Conservation (phyloP, 495 filamentous ascomycete genomes). For the Podospora australis region DNA sequence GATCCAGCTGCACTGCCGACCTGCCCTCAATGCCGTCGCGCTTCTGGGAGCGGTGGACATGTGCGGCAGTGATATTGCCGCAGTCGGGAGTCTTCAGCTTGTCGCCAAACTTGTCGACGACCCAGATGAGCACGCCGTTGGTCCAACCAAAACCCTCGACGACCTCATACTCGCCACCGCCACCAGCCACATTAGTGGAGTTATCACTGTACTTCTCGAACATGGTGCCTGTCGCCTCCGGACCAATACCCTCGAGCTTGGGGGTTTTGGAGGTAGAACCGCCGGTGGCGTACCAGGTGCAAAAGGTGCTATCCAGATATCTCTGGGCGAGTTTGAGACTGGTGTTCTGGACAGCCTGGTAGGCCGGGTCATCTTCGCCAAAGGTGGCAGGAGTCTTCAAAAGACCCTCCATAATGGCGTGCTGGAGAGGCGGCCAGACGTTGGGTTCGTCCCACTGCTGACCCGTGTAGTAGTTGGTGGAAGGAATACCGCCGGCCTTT, state of each 20-base stretch:
- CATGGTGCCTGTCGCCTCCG: conserved; percentile 35
- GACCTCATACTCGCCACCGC: conserved; percentile 46
- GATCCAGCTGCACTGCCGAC: conserved; percentile 36
- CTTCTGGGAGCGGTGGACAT: conserved; percentile 14
- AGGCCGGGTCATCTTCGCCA: conserved; percentile 35
- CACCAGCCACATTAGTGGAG: conserved; percentile 40
- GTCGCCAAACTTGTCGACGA: conserved; percentile 38
- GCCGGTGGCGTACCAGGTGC: conserved; percentile 46
- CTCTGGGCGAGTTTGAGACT: conserved; percentile 39
- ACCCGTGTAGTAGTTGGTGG: conserved; percentile 39
- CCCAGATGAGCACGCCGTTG: conserved; percentile 47
- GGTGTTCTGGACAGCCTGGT: conserved; percentile 32
- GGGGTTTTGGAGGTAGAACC: conserved; percentile 38
- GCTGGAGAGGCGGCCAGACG: conserved; percentile 45
- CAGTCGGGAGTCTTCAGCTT: conserved; percentile 38
- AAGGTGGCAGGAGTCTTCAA: conserved; percentile 43
- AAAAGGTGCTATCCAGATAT: conserved; percentile 46
- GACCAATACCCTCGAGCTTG: conserved; percentile 33
- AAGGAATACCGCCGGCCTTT: conserved; percentile 37
- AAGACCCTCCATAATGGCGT: conserved; percentile 42
- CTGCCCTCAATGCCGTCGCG: conserved; percentile 8
- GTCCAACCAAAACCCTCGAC: conserved; percentile 50
- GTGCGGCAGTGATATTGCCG: conserved; percentile 34
- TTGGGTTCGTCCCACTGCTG: conserved; percentile 50
- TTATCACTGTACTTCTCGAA: conserved; percentile 48